phyloP scores from a whole-genome alignment of 176 grass and related monocot genomes.

The Miscanthus lutarioriparius region DNA sequence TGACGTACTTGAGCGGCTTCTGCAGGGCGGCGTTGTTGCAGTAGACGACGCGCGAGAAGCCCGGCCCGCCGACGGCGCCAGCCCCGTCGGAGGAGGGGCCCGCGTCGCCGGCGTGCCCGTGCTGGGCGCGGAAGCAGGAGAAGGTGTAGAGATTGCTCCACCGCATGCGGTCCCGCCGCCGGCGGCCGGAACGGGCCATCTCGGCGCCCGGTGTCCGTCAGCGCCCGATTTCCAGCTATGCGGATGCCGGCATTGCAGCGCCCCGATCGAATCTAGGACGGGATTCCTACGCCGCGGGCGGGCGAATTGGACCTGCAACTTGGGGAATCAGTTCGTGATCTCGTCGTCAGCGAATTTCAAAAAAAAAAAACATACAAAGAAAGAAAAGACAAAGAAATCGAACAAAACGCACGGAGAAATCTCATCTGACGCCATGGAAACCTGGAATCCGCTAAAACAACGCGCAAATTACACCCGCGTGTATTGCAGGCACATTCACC shows the following conservation, averaged over 20 bases:
- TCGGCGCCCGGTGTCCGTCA: constrained; percentile 19
- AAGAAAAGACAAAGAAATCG: not conserved
- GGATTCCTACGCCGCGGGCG: not conserved
- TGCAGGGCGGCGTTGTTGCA: constrained; percentile 80
- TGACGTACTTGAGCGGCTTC: constrained; percentile 80
- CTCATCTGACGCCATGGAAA: not conserved
- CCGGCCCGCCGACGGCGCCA: constrained; percentile 61
- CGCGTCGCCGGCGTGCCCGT: constrained; percentile 2
- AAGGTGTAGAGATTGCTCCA: constrained; percentile 98
- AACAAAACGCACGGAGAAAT: constrained; percentile 4
- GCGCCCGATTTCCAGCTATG: constrained; percentile 28
- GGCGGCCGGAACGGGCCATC: constrained; percentile 61
- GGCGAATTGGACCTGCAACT: constrained; percentile 35
- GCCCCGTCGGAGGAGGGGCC: constrained; percentile 14
- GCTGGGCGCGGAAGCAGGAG: constrained; percentile 57
- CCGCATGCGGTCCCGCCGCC: constrained; percentile 67
- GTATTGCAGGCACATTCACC: not conserved
- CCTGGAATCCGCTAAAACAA: constrained; percentile 9
- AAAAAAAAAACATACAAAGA: not conserved
- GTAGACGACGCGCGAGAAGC: constrained; percentile 79
- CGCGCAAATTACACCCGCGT: constrained; percentile 2
- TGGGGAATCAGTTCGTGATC: constrained; percentile 41
- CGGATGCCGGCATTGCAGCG: constrained; percentile 26
- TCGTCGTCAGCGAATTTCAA: not conserved
- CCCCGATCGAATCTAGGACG: constrained; percentile 31